phyloP scores from a whole-genome alignment of 495 filamentous ascomycete genomes.

The Chaetomium fimeti region DNA sequence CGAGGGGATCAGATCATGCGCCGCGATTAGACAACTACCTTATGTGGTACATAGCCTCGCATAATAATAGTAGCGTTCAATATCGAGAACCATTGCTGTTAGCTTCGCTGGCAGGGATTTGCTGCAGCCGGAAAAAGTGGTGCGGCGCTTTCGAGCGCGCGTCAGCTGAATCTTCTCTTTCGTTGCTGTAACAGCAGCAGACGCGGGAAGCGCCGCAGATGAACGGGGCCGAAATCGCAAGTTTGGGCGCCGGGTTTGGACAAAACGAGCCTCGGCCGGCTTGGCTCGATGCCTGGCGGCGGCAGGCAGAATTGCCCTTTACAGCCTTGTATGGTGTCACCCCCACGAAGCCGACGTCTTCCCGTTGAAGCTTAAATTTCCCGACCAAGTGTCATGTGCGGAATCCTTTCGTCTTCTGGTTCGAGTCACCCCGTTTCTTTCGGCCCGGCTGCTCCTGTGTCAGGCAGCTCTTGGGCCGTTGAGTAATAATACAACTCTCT shows the following conservation, averaged over 20 bases:
- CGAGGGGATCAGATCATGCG: neutral
- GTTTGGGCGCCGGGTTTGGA: neutral
- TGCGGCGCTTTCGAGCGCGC: neutral
- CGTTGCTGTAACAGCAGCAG: neutral
- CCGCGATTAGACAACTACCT: neutral
- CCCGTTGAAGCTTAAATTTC: neutral
- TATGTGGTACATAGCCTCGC: neutral
- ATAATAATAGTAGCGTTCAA: neutral
- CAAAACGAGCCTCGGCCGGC: neutral
- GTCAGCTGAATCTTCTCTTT: neutral
- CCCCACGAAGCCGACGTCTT: neutral
- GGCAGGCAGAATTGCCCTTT: neutral
- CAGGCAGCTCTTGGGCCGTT: neutral
- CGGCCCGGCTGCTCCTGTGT: neutral
- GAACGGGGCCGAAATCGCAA: neutral
- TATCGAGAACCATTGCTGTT: neutral
- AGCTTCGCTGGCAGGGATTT: neutral
- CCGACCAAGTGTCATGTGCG: neutral
- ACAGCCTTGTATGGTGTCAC: neutral
- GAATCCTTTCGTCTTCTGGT: no score
- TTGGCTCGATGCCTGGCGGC: constrained; percentile 4
- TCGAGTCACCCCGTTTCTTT: constrained; percentile 2
- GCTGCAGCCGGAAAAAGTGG: neutral
- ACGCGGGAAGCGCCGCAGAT: constrained; percentile 10
- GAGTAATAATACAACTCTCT: neutral